A percentile compares a stretch with the other conserved stretches of the same genome.
These are phyloP conservation scores for Pestalotiopsis sp. DNA, from an alignment of 2,329 filamentous ascomycete species.

Conservation along the genomic window DNA sequence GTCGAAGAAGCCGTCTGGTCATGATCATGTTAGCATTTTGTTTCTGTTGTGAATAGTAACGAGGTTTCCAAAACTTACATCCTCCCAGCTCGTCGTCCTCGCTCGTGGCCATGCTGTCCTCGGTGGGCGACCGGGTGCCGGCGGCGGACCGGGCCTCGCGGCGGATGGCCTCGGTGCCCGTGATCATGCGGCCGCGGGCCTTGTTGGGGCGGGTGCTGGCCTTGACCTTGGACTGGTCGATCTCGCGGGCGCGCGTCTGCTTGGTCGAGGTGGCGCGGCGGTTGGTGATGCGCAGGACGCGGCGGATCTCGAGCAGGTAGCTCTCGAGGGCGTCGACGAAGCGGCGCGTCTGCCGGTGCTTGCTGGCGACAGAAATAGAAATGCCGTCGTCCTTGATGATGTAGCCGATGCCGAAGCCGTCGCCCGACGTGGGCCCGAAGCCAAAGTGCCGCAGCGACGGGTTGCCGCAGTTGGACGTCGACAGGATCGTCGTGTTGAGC, in stretches of 20 bases:
- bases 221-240: conserved; percentile 43
- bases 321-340: conserved; percentile 88
- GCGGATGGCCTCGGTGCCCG: conserved; percentile 50
- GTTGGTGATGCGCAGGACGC: conserved; percentile 73
- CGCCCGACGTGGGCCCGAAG: conserved; percentile 90
- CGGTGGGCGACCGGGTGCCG: conserved; percentile 62
- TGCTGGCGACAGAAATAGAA: conserved; percentile 88
- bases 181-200: conserved; percentile 73
- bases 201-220: conserved; percentile 55
- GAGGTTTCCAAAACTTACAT: conserved; percentile 67
- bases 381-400: conserved; percentile 96
- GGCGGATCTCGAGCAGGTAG: conserved; percentile 88
- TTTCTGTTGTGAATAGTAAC: conserved; percentile 1
- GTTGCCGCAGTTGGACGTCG: conserved; percentile 98
- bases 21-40: conserved; percentile 20
- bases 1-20: conserved; percentile 91
- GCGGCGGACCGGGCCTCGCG: conserved; percentile 41
- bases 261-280: conserved; percentile 43
- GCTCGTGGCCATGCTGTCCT: conserved; percentile 72
- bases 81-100: conserved; percentile 91
- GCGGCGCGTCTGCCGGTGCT: conserved; percentile 89
- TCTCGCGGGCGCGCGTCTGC: conserved; percentile 56
- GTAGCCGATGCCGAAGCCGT: conserved; percentile 97
- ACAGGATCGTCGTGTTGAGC: conserved; percentile 91
- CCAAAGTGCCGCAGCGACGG: conserved; percentile 93